Base-by-base conservation (phyloP, 768 basidiomycete genomes). In the Naganishia randhawae region DNA sequence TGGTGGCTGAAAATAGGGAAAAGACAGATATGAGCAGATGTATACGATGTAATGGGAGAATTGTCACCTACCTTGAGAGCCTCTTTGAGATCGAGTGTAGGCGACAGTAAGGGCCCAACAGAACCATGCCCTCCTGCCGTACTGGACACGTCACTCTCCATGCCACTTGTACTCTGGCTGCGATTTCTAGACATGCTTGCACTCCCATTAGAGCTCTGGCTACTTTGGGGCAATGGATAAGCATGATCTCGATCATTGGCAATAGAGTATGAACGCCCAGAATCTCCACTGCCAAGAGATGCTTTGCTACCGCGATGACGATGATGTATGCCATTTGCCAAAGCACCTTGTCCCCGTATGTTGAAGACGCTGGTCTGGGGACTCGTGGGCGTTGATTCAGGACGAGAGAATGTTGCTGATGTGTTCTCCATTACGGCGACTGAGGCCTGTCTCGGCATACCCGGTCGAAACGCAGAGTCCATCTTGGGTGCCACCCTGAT, bases 371-470 rank as follows among this genome's bases (percentile, higher is more conserved):
- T 25, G 37, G 37, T 2, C 29, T 61, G 57, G 10, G 35, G n/a
- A 25, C 37, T 61, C 11, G 14, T 29, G 1, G 57, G 57, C 13
- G 22, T 27, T 9, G 37, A 53, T 31, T 25, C 50, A 14, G 19
- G 52, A 16, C 19, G 29, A 25, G 50, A 51, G 7, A 69, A 53
- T 22, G 66, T 63, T 4, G 69, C 25, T 42, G 48, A 71, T 41
- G 75, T 50, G 1, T 77, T 75, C 62, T 87, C 86, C 83, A 86
- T 84, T 14, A 85, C 82, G 3, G 85, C 82, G 3, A 85, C 83
- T 4, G 84, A 85, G 10, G 84, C 84, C 63, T 85, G 83, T n/a
- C 85, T 80, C 16, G 86, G 85, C 41, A 85, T 83, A 0, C 74
- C 71, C 17, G 77, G 78, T 41, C 78, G 67, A 17, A 31, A 29